These are phyloP conservation scores for Paraphysoderma sedebokerense DNA, from an alignment of 371 early-diverging fungal genomes.

Conservation along the genomic window DNA sequence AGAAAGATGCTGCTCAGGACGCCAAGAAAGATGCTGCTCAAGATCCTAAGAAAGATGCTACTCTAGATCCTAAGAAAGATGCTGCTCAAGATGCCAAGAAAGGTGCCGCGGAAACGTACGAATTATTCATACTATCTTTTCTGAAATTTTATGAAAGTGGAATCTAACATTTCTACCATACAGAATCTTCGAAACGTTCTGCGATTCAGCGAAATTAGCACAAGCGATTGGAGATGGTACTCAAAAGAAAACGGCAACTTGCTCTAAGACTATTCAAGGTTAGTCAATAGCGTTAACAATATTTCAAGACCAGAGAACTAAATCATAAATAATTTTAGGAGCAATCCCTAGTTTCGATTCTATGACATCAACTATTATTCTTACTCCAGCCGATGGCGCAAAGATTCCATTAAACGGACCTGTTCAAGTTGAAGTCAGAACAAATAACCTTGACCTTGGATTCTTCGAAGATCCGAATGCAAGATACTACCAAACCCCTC, in stretches of 20 bases:
- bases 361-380: constrained; percentile 19
- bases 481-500: constrained; percentile 14
- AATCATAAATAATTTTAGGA: too few relatives aligned
- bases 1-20: too few relatives aligned
- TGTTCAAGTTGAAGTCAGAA: constrained; percentile 7
- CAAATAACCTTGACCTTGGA: constrained; percentile 12
- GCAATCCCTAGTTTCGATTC: constrained; percentile 10
- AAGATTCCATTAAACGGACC: constrained; percentile 2
- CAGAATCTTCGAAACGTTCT: constrained; percentile 1
- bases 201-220: constrained; percentile 2
- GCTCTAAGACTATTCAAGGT: constrained; percentile 11
- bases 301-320: too few relatives aligned
- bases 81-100: too few relatives aligned
- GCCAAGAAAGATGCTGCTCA: too few relatives aligned
- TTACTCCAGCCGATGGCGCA: constrained; percentile 7
- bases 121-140: too few relatives aligned
- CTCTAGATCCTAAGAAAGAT: too few relatives aligned
- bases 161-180: too few relatives aligned
- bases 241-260: constrained; percentile 8
- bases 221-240: constrained; percentile 6
- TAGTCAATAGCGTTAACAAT: too few relatives aligned
- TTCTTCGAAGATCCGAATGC: constrained; percentile 12
- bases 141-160: too few relatives aligned
- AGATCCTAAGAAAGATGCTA: too few relatives aligned
- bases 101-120: too few relatives aligned